Evolutionary conservation across 2,329 filamentous ascomycete genomes (phyloP), one percentile per base, ranked within the genome.

Genomic region (Dactylellina drechsleri): DNA sequence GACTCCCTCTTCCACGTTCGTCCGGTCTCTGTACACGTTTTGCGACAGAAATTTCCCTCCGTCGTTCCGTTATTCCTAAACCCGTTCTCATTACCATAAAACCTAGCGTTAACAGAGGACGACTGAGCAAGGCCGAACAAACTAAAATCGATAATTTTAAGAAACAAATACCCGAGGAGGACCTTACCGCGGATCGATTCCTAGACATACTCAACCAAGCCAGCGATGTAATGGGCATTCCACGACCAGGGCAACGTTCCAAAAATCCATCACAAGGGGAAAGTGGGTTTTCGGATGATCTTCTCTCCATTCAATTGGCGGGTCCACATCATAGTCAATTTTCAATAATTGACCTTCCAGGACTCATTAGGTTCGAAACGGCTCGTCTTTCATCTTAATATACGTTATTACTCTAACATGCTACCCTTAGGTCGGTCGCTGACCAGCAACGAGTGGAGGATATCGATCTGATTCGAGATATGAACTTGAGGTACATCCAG

Each of bases 1-100:
- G 79, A 1, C 70, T 83, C 0, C 80, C 80, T 0, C 83, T 84
- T 66, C 83, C 83, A 31, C 80, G 80, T 2, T 79, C 80, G 23
- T 79, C 77, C 41, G 81, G 81, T 0, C 77, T 84, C 2, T 84
- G 83, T 54, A 85, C 83, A 1, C 78, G 82, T 1, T 84, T 83
- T 77, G 83, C 84, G 0, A 85, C 84, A 0, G 82, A 85, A 68
- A 85, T 86, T 52, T 83, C 81, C 12, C 81, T 84, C 26, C 82
- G 82, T 0, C 80, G 82, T 41, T 76, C 78, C 15, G 36, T 31
- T 53, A 40, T 2, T 18, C 77, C 1, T 80, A 81, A 80, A 78
- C 66, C 66, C 15, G 78, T 0, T 65, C 81, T 1, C 75, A 80
- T 36, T 72, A 53, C 41, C 4, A 68, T 60, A 43, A 76, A 58